Evolutionary conservation across 2,329 filamentous ascomycete species (phyloP).

Genomic region (Epichloe aotearoae): DNA sequence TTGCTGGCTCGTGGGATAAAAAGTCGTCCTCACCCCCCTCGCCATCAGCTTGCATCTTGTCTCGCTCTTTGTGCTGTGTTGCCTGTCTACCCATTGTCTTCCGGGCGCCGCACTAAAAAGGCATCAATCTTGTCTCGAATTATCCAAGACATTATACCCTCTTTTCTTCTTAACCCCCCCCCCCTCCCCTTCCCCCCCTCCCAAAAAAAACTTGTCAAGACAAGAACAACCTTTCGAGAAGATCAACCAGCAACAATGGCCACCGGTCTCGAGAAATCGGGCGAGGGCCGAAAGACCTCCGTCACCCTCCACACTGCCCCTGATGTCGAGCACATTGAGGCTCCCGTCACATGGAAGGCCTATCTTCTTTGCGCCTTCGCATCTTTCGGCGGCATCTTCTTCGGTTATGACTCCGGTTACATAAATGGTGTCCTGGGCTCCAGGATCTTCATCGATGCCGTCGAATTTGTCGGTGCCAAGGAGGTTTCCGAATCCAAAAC

Average conservation of each 20-base stretch:
- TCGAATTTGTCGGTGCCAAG: slow-evolving; percentile 27
- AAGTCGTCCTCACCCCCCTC: slow-evolving; percentile 2
- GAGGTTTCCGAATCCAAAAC: slow-evolving; percentile 28
- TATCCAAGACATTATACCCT: slow-evolving; percentile 1
- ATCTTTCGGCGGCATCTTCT: slow-evolving; percentile 61
- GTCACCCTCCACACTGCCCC: slow-evolving; percentile 27
- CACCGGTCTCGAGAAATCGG: slow-evolving; percentile 7
- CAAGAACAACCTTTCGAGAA: neutral
- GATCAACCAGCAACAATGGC: slow-evolving; percentile 2
- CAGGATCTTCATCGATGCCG: slow-evolving; percentile 35
- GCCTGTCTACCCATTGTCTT: slow-evolving; percentile 3
- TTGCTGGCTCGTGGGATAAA: slow-evolving; percentile 5
- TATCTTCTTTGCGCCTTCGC: slow-evolving; percentile 59
- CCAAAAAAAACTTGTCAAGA: neutral
- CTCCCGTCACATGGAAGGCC: slow-evolving; percentile 54
- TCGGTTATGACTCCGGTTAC: slow-evolving; percentile 68
- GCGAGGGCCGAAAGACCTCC: slow-evolving; percentile 13
- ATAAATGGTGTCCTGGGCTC: slow-evolving; percentile 52
- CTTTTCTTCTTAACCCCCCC: neutral
- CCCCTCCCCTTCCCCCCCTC: no score
- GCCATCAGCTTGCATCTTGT: neutral
- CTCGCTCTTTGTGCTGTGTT: neutral
- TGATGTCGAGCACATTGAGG: slow-evolving; percentile 49
- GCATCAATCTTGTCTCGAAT: neutral
- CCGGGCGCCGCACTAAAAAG: neutral